phyloP scores from a whole-genome alignment of 202 grass and related monocot species.

The Zizania palustris region DNA sequence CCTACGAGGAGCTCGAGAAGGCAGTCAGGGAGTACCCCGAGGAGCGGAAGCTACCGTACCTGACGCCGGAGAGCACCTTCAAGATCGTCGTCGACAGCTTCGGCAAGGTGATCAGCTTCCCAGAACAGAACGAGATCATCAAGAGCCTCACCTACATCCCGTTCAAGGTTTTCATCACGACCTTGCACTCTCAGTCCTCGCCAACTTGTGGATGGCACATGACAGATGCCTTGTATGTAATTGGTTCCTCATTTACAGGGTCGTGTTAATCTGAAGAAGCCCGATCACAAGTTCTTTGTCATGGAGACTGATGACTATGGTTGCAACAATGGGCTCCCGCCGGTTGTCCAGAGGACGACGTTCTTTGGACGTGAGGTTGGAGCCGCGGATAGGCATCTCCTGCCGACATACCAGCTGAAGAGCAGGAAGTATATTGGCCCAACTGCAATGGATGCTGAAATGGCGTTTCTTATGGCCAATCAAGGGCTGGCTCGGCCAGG shows the following conservation, averaged over 20 bases:
- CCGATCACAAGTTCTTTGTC: conserved; percentile 85
- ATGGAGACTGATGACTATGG: conserved; percentile 95
- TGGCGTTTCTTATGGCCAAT: conserved; percentile 96
- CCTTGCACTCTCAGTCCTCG: not conserved
- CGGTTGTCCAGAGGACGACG: conserved; percentile 67
- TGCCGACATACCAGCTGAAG: conserved; percentile 90
- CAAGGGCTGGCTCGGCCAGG: conserved; percentile 71
- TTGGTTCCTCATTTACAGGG: conserved; percentile 52
- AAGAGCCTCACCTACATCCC: conserved; percentile 77
- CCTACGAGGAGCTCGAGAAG: conserved; percentile 80
- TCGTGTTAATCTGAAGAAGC: conserved; percentile 75
- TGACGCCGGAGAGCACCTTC: conserved; percentile 75
- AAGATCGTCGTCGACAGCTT: conserved; percentile 80
- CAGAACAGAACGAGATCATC: conserved; percentile 82
- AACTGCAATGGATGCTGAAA: conserved; percentile 90
- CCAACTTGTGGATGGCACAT: conserved; percentile 10
- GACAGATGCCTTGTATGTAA: not conserved
- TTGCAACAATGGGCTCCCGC: conserved; percentile 77
- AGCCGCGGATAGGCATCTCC: conserved; percentile 75
- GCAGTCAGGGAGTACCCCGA: conserved; percentile 71
- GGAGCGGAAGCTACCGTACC: conserved; percentile 75
- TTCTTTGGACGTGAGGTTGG: conserved; percentile 92
- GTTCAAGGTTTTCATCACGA: conserved; percentile 54
- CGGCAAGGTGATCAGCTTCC: conserved; percentile 81
- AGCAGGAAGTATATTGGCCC: conserved; percentile 87